Evolutionary conservation across 2,329 filamentous ascomycete species (phyloP).

Genomic region (Cryphonectria radicalis): DNA sequence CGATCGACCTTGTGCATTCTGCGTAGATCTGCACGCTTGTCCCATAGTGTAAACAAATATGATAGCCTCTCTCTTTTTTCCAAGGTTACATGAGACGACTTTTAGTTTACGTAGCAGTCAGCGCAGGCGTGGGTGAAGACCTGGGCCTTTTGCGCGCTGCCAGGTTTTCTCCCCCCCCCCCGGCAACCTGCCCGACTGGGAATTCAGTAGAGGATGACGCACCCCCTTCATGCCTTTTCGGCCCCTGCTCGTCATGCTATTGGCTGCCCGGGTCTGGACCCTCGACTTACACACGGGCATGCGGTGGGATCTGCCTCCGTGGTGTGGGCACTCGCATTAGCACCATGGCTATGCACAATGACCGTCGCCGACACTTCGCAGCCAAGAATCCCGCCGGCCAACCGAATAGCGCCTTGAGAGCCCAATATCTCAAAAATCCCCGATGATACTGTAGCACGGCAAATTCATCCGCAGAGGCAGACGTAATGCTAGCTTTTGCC

Average conservation of each 20-base stretch:
- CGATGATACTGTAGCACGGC: background rate
- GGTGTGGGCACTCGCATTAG: constrained; percentile 16
- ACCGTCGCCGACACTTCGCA: background rate
- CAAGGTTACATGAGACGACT: background rate
- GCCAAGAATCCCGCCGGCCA: constrained; percentile 2
- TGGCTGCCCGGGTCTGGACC: constrained; percentile 8
- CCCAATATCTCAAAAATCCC: background rate
- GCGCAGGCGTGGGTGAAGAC: background rate
- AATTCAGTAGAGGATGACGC: constrained; percentile 9
- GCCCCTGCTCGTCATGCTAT: background rate
- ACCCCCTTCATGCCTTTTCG: background rate
- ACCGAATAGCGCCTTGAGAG: background rate
- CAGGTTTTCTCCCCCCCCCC: background rate
- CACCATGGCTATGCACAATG: constrained; percentile 10
- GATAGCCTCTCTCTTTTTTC: background rate
- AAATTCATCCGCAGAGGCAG: background rate
- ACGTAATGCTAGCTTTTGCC: background rate
- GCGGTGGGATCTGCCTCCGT: constrained; percentile 18
- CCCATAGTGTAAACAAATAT: background rate
- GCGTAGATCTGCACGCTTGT: background rate
- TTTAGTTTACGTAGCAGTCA: background rate
- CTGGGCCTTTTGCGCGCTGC: background rate
- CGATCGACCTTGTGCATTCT: background rate
- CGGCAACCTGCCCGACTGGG: constrained; percentile 10
- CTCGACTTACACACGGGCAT: constrained; percentile 15